A percentile compares a stretch with the other conserved stretches of the same genome.
These are phyloP conservation scores for Eucalyptus curtisii DNA, from an alignment of 345 rosid genomes.

Conservation along the genomic window DNA sequence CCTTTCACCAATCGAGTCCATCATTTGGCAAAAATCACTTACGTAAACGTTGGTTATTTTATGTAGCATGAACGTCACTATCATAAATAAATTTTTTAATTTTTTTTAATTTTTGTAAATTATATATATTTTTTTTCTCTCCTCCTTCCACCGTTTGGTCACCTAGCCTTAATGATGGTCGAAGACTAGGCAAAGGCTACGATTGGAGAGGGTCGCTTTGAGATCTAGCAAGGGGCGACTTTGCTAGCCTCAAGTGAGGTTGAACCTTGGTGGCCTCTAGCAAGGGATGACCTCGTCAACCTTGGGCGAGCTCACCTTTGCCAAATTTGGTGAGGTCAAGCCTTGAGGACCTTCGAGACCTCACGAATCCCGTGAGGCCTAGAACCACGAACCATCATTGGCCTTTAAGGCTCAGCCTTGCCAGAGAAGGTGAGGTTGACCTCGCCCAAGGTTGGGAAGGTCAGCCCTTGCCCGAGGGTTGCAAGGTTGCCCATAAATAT, in stretches of 20 bases:
- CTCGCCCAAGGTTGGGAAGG: accelerated
- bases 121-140: too few species aligned
- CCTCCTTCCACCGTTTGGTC: too few species aligned
- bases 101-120: too few species aligned
- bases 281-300: accelerated
- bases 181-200: accelerated
- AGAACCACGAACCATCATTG: accelerated
- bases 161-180: too few species aligned
- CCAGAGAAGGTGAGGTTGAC: accelerated
- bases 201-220: accelerated
- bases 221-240: accelerated
- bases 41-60: accelerated
- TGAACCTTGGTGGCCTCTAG: too few species aligned
- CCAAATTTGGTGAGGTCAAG: too few species aligned
- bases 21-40: accelerated
- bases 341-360: too few species aligned
- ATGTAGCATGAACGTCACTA: accelerated
- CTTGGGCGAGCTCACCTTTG: accelerated
- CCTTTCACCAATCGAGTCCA: accelerated
- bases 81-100: accelerated
- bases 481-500: too few species aligned
- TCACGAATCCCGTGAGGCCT: accelerated
- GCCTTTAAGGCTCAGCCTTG: too few species aligned
- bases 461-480: accelerated
- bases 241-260: accelerated